Evolutionary conservation across 139 green algal species (phyloP).

Genomic region (Picochlorum sp.): DNA sequence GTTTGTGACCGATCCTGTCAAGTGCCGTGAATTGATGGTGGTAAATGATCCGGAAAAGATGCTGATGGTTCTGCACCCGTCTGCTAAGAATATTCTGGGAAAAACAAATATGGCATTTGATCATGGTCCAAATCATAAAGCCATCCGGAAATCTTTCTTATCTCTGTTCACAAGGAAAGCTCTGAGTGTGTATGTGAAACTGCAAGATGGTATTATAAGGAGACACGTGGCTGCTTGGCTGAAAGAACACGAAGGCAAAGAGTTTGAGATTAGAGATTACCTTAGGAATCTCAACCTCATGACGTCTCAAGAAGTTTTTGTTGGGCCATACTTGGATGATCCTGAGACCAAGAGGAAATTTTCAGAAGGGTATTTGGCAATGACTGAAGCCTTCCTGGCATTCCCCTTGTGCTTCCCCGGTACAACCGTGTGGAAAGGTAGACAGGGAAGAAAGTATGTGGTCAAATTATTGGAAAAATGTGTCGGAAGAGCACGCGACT

Average conservation of each 20-base stretch:
- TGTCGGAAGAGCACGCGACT: background rate
- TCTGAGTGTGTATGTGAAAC: constrained; percentile 54
- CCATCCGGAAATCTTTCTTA: constrained; percentile 66
- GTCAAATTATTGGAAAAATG: constrained; percentile 49
- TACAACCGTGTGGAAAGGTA: constrained; percentile 59
- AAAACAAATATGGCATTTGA: constrained; percentile 73
- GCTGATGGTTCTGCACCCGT: constrained; percentile 69
- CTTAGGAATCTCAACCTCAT: constrained; percentile 58
- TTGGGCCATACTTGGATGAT: constrained; percentile 72
- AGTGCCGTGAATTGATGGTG: constrained; percentile 49
- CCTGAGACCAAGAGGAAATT: constrained; percentile 42
- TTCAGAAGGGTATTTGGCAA: constrained; percentile 45
- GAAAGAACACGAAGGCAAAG: constrained; percentile 9
- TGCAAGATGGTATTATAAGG: constrained; percentile 66
- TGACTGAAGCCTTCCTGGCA: constrained; percentile 57
- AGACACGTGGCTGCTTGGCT: constrained; percentile 40
- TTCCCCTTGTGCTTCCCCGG: constrained; percentile 72
- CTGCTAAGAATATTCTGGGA: constrained; percentile 63
- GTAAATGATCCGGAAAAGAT: constrained; percentile 47
- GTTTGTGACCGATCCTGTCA: constrained; percentile 62
- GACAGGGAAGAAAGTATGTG: constrained; percentile 55
- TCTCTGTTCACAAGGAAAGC: constrained; percentile 76
- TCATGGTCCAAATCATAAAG: constrained; percentile 67
- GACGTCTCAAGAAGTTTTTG: constrained; percentile 74
- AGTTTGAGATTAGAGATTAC: constrained; percentile 22